Conservation (phyloP, 2,329 filamentous ascomycete species). For the Diplodia seriata region DNA sequence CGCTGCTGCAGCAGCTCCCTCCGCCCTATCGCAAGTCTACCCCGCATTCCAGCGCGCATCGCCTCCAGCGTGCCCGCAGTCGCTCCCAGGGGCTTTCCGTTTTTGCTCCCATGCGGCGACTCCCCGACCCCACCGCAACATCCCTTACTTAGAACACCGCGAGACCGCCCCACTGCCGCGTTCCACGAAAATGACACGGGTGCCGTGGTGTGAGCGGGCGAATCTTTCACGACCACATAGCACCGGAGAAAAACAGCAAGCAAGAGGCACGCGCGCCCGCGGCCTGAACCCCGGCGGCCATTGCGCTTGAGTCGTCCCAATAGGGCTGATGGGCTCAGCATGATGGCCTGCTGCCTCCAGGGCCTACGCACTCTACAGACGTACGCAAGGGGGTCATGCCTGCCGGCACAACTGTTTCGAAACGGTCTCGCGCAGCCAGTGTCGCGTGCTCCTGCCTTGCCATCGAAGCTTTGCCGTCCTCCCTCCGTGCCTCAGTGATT, state of each 20-base stretch:
- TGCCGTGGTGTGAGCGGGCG: slow-evolving; percentile 23
- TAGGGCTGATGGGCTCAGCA: slow-evolving; percentile 22
- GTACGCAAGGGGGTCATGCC: slow-evolving; percentile 4
- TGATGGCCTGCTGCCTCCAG: background rate
- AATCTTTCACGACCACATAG: slow-evolving; percentile 22
- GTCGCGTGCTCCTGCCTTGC: background rate
- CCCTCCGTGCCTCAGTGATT: background rate
- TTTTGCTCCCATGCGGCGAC: slow-evolving; percentile 9
- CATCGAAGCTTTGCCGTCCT: background rate
- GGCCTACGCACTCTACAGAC: background rate
- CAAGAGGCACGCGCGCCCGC: slow-evolving; percentile 22
- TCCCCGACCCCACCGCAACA: slow-evolving; percentile 1
- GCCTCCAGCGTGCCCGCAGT: background rate
- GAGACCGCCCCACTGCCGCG: slow-evolving; percentile 16
- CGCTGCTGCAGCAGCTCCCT: background rate
- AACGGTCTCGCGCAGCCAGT: background rate
- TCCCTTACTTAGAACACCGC: slow-evolving; percentile 14
- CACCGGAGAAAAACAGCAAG: background rate
- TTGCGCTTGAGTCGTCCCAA: slow-evolving; percentile 9
- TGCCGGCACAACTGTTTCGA: slow-evolving; percentile 18
- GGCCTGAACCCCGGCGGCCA: slow-evolving; percentile 18
- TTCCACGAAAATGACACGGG: slow-evolving; percentile 26
- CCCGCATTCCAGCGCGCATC: slow-evolving; percentile 27
- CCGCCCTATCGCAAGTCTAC: slow-evolving; percentile 19
- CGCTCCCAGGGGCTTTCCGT: background rate